Evolutionary conservation across 1,139 yeast genomes (phyloP), one percentile per base, ranked within the genome.

Genomic region (Yamadazyma friedrichii): DNA sequence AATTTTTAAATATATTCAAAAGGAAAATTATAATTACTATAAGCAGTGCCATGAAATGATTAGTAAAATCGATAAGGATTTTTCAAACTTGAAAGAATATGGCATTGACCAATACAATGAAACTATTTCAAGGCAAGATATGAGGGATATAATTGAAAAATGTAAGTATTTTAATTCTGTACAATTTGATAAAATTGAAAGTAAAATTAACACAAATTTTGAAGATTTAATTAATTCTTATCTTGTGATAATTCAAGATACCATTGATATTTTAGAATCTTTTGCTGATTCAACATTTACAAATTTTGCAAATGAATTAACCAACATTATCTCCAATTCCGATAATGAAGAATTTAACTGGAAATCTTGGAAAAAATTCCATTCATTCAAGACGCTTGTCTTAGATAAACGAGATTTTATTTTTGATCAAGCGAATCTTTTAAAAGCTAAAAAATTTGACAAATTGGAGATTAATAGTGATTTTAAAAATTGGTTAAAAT

Each of bases 301-400:
- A 44, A 88, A 82, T 47, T 83, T 72, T 46, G 59, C 73, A 38
- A 58, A 62, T 51, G 51, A 64, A 40, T 62, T 75, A 38, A 58
- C 67, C 3, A 46, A 49, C 13, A 58, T 62, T 47, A 45, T 75
- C 46, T 47, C 61, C 41, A 62, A 63, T 37, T 42, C 51, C 12
- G 52, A 58, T 31, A 61, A 62, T 28, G 74, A 70, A 39, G 64
- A 61, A 24, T 58, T 67, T 34, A 63, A 62, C 22, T 84, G 93
- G 86, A 60, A 67, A 17, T 79, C 80, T 35, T 86, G 93, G 93
- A 83, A 80, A 55, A 72, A 72, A 46, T 84, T 78, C 57, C 80
- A 82, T 49, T 60, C 62, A 36, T 68, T 82, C 42, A 86, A 84
- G 56, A 80, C 76, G 42, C 59, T 65, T 17, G 61, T 86, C 25